phyloP scores from a whole-genome alignment of 495 filamentous ascomycete genomes.

The Penicillium angulare region DNA sequence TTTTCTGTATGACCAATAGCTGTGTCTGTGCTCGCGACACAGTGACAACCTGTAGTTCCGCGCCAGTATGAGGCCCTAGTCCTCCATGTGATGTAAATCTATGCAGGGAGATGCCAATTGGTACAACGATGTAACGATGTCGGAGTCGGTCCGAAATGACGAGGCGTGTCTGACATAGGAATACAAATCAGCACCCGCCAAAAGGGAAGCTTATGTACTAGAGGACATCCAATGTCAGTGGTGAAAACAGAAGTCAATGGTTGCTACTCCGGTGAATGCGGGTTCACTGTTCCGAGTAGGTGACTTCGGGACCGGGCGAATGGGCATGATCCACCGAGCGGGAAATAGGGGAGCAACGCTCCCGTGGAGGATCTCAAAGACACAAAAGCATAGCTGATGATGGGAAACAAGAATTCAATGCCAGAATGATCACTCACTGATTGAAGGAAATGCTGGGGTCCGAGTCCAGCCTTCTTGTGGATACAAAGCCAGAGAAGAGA shows the following conservation, averaged over 20 bases:
- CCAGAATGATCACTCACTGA: conserved; percentile 9
- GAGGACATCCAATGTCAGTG: conserved; percentile 1
- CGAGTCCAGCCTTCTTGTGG: conserved; percentile 3
- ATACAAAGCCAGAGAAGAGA: conserved; percentile 2
- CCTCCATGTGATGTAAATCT: conserved; percentile 30
- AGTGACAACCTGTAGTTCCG: conserved; percentile 19
- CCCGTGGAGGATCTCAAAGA: too few relatives aligned
- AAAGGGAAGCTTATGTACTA: background rate
- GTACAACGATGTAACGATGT: conserved; percentile 11
- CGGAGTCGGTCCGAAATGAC: conserved; percentile 16
- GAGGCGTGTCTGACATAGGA: conserved; percentile 10
- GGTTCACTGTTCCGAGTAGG: background rate
- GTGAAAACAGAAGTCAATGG: background rate
- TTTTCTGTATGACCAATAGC: conserved; percentile 18
- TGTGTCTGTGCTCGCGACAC: conserved; percentile 27
- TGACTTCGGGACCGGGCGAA: background rate
- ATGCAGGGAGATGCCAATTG: conserved; percentile 24
- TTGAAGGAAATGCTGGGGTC: conserved; percentile 9
- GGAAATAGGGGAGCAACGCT: too few relatives aligned
- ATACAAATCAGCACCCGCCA: background rate
- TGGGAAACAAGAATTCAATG: background rate
- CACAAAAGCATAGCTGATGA: background rate
- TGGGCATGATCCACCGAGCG: too few relatives aligned
- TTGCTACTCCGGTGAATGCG: background rate
- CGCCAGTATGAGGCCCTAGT: conserved; percentile 22